Evolutionary conservation across 495 filamentous ascomycete species (phyloP).

Genomic region (Amniculicola lignicola): DNA sequence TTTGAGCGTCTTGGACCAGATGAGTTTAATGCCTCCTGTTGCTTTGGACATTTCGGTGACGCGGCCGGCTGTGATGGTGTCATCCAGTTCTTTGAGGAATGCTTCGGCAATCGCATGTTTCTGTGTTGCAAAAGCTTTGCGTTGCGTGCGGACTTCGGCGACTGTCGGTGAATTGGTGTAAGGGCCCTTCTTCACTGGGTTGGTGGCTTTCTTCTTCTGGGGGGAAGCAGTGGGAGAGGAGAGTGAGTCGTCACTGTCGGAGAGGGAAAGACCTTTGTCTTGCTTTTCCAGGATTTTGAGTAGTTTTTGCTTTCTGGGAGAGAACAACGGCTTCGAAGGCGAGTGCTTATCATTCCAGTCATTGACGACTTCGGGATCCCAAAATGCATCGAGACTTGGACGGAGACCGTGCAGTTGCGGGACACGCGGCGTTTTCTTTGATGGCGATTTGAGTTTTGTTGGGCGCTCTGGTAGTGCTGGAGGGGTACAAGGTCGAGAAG

Average conservation of each 20-base stretch:
- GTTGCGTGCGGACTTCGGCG: conserved; percentile 38
- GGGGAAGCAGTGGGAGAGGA: conserved; percentile 30
- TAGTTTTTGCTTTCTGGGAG: conserved; percentile 33
- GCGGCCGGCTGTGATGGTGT: conserved; percentile 58
- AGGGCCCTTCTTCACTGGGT: conserved; percentile 41
- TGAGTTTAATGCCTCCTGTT: conserved; percentile 73
- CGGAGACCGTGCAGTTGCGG: conserved; percentile 56
- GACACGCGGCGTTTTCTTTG: conserved; percentile 48
- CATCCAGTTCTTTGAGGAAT: conserved; percentile 75
- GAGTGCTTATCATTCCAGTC: conserved; percentile 81
- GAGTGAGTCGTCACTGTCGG: conserved; percentile 16
- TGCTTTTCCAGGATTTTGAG: conserved; percentile 6
- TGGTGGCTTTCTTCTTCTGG: conserved; percentile 42
- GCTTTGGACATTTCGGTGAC: conserved; percentile 56
- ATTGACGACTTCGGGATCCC: conserved; percentile 70
- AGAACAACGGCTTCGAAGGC: conserved; percentile 55
- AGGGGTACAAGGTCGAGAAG: conserved; percentile 30
- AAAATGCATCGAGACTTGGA: conserved; percentile 74
- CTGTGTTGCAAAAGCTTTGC: conserved; percentile 62
- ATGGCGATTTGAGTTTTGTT: conserved; percentile 52
- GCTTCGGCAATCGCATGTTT: conserved; percentile 64
- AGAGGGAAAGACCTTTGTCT: neutral
- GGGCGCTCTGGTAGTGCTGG: conserved; percentile 45
- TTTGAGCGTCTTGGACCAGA: conserved; percentile 81
- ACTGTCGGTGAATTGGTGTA: conserved; percentile 2